Evolutionary conservation across 2,329 filamentous ascomycete species (phyloP), one percentile per base, ranked within the genome.

Genomic region (Zymoseptoria crescenta): DNA sequence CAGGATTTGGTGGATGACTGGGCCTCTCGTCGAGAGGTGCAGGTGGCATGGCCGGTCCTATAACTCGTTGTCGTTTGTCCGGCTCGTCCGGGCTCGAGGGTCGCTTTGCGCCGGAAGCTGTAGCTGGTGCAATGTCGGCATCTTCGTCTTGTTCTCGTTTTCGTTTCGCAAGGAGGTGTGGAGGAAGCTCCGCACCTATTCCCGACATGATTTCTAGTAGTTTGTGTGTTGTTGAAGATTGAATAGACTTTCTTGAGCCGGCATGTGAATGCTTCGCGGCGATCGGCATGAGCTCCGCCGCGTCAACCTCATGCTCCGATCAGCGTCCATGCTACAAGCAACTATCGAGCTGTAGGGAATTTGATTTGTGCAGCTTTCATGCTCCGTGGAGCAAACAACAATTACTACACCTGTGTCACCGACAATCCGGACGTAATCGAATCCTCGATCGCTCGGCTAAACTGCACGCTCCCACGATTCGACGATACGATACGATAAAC

Each of bases 121-220:
- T 67, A 68, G 71, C 52, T 65, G 74, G 48, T 70, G 71, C 64
- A 61, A 69, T 62, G 58, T 72, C 58, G 9, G 74, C 67, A 60
- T 74, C 64, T 60, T 74, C 75, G 30, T 79, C 74, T 59, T 75
- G 73, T 64, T 79, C 65, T 72, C 75, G 75, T 79, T 83, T 74
- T 62, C 75, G 69, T 72, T 82, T 79, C 9, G 79, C 66, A 35
- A 82, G 70, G 49, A 87, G 79, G 62, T 88, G 84, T 4, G 87
- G 80, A 10, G 89, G 88, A 24, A 91, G 73, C 61, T 85, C 79
- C 13, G 89, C 88, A 4, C 88, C 87, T 69, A 89, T 85, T 35
- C 83, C 84, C 55, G 85, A 77, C 87, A 89, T 89, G 20, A 19
- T 74, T 68, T 52, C 19, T 54, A 59, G 20, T 49, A 49, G 21